Conservation (phyloP, 257 asterid species). For the Solanum sitiens region DNA sequence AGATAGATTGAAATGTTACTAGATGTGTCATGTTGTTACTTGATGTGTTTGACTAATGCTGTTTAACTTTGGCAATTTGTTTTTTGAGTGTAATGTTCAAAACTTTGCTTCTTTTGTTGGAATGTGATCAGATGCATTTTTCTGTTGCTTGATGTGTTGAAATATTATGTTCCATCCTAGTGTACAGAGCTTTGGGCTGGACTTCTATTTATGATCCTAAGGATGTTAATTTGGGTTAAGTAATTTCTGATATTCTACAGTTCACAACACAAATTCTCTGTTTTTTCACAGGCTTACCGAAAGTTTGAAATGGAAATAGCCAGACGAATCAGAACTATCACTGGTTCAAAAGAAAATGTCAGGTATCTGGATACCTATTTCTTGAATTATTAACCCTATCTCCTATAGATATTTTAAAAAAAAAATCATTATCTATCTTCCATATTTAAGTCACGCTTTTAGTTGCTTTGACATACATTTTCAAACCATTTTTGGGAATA, state of each 20-base stretch:
- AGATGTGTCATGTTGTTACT: too few species aligned
- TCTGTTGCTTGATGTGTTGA: neutral
- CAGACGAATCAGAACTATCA: conserved; percentile 46
- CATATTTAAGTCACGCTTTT: neutral
- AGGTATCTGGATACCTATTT: conserved; percentile 29
- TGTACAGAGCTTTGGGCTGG: neutral
- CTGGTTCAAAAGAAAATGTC: conserved; percentile 49
- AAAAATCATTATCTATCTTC: neutral
- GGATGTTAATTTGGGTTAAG: neutral
- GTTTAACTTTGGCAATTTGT: neutral
- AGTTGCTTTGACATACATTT: neutral
- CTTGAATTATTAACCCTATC: neutral
- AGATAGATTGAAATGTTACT: neutral
- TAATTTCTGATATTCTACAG: neutral
- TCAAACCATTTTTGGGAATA: neutral
- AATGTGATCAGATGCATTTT: neutral
- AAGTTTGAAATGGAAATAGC: conserved; percentile 31
- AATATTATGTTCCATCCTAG: neutral
- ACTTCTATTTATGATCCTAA: neutral
- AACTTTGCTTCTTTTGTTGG: neutral
- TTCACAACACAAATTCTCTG: neutral
- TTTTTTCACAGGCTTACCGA: conserved; percentile 37
- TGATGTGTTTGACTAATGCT: too few species aligned
- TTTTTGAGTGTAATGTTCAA: neutral
- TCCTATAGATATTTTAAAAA: neutral